Base-by-base conservation (phyloP, 179 eudicot genomes). In the Silene noctiflora region DNA sequence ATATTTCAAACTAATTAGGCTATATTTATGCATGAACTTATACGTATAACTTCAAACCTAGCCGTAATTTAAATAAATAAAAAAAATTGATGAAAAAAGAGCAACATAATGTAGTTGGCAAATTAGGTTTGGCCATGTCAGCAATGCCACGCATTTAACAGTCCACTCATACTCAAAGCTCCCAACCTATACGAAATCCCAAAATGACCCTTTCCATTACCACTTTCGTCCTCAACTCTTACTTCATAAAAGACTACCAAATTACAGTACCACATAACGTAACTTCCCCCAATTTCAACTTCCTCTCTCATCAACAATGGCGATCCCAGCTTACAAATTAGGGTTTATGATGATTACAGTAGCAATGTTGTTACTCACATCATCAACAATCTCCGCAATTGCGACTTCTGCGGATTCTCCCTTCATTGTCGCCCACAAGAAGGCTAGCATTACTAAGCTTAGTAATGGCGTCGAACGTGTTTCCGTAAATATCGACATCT, bases 391-490 rank as follows among this genome's bases (percentile, higher is more conserved):
- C 21, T 2, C 31, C 11, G 33, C 86, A 17, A 76, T 72, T 13
- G 85, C 89, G 53, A 69, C 71, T 78, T 78, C 90, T 0, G 63
- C 6, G 1, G 91, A 88, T 0, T 85, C 81, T 4, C 88, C 97
- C 0, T 92, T 91, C 84, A 85, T 92, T 16, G 89, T 92, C 0
- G 97, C 92, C 14, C 97, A 92, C 78, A 92, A 92, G 92, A 92
- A 92, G 76, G 92, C 96, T 27, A 72, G 82, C 12, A 81, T 91
- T 67, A 84, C 85, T 44, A 79, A 90, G 79, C 94, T 89, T 80
- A 85, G 82, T 61, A 82, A 89, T 76, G 94, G 94, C 67, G 72
- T 76, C 61, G 96, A 92, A 71, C 89, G 89, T 9, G 87, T 92
- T 39, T 88, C 90, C 74, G 94, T 92, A 71, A 78, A 91, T 20